Evolutionary conservation across 1,139 yeast genomes (phyloP).

Genomic region (Zygosaccharomyces pseudobailii): DNA sequence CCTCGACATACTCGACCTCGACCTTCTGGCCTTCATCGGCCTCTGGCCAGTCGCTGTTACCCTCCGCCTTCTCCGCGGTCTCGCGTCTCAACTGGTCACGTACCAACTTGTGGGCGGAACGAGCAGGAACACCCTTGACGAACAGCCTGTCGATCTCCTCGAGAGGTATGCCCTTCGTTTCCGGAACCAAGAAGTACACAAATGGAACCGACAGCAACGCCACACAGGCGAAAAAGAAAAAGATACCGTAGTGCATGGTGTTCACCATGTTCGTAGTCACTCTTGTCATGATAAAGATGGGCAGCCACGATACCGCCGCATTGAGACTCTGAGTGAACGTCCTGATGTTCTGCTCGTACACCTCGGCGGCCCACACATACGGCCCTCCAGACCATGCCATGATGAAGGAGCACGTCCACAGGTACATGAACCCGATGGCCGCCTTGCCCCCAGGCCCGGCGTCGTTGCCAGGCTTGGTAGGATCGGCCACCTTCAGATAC

Average conservation of each 20-base stretch:
- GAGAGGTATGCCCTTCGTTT: constrained; percentile 64
- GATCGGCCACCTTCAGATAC: constrained; percentile 42
- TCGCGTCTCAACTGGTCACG: constrained; percentile 3
- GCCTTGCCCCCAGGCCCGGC: constrained; percentile 43
- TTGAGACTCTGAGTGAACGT: constrained; percentile 43
- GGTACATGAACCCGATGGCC: constrained; percentile 46
- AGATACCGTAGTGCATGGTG: constrained; percentile 42
- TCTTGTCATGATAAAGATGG: constrained; percentile 47
- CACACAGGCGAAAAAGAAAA: constrained; percentile 42
- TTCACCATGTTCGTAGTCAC: constrained; percentile 43
- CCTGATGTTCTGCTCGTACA: constrained; percentile 42
- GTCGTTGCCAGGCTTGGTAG: constrained; percentile 33
- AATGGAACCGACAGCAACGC: constrained; percentile 41
- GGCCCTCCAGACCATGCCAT: constrained; percentile 47
- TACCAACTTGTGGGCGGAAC: constrained; percentile 14
- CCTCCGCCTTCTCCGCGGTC: not conserved
- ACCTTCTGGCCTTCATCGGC: not conserved
- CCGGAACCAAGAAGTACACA: constrained; percentile 61
- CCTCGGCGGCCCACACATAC: constrained; percentile 45
- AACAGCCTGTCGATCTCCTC: constrained; percentile 67
- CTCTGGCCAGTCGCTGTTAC: not conserved
- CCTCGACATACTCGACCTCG: not conserved
- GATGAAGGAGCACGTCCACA: constrained; percentile 45
- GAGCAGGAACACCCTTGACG: constrained; percentile 24
- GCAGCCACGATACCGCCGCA: constrained; percentile 46